Conservation (phyloP, 441 rosid genomes). For the Gossypium schwendimanii region DNA sequence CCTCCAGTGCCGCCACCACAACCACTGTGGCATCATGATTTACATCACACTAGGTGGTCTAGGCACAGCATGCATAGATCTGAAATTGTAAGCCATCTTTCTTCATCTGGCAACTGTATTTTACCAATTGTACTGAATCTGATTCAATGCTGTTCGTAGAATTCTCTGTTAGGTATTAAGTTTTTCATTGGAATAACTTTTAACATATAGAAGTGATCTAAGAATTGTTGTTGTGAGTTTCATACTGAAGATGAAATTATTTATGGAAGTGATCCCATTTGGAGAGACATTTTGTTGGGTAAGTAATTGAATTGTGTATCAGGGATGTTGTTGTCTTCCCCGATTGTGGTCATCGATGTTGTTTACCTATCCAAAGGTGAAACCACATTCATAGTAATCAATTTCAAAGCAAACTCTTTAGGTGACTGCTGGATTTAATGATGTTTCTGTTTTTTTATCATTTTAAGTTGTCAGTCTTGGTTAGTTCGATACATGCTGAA, state of each 20-base stretch:
- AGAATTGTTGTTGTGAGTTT: not conserved
- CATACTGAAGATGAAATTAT: not conserved
- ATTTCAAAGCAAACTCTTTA: not conserved
- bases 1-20: constrained; percentile 93
- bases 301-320: too few relatives aligned
- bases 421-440: not conserved
- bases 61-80: constrained; percentile 84
- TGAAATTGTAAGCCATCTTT: constrained; percentile 61
- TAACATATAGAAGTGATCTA: not conserved
- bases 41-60: constrained; percentile 82
- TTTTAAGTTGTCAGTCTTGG: not conserved
- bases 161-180: not conserved
- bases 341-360: too few relatives aligned
- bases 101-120: not conserved
- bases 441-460: not conserved
- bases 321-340: too few relatives aligned
- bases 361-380: not conserved
- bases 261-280: too few relatives aligned
- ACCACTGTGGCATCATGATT: constrained; percentile 90
- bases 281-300: too few relatives aligned
- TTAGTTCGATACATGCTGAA: not conserved
- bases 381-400: not conserved
- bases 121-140: not conserved
- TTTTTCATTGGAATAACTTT: not conserved
- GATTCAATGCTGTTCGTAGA: not conserved